Evolutionary conservation across 1,139 yeast genomes (phyloP), one percentile per base, ranked within the genome.

Genomic region (Suhomyces choctaworum): DNA sequence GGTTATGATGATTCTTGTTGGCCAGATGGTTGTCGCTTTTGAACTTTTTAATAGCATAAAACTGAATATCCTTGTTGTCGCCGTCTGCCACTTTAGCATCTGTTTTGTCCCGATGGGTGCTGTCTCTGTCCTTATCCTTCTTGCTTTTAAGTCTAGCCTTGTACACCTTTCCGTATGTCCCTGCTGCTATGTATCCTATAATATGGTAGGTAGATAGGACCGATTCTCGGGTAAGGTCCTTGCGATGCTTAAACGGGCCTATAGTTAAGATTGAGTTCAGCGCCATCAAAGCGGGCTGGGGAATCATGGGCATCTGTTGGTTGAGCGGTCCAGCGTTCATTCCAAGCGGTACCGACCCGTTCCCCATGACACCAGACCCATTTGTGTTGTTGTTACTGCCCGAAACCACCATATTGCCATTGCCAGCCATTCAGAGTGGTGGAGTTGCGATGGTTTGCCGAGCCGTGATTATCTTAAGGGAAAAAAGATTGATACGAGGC

Each of bases 91-190:
- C 29, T 14, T 27, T 11, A 12, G 24, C 25, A 5, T 27, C 29
- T 8, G 25, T 25, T 24, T 39, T 36, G 22, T 16, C 6, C n/a
- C n/a, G n/a, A n/a, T n/a, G n/a, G 5, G 25, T 16, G 14, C 20
- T 34, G n/a, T 25, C 32, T 6, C 16, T 23, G 8, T 31, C 41
- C 10, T 25, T 32, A 21, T 38, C 45, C 29, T 40, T 41, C 24
- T 62, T 61, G 48, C 35, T 51, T 48, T 68, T 69, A 19, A 73
- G 65, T 45, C 74, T 76, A 11, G 97, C 97, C 57, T 92, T 92
- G 65, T 89, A 94, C 19, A 92, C 99, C 46, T 94, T 81, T 37
- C 99, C 99, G 59, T 92, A 92, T 0, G 99, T 92, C 25, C 99
- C 99, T 1, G 98, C 96, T 0, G 98, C 98, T 42, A 92, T 94